phyloP scores from a whole-genome alignment of 192 early-diverging fungal species.

The Coemansia sp. region DNA sequence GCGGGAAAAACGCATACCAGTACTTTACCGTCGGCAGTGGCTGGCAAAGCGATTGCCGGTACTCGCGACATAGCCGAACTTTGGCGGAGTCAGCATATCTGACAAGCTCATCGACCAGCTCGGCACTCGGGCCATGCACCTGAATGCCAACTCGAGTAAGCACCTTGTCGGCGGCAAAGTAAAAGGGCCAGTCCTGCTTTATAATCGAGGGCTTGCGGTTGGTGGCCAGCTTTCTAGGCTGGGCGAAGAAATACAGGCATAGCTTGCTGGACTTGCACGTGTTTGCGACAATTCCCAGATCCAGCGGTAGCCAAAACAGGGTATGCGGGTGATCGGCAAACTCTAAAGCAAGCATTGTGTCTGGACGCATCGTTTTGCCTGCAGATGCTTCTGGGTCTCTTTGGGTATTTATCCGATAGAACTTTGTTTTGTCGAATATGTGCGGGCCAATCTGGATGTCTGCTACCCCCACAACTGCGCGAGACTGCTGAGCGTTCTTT shows the following conservation, averaged over 20 bases:
- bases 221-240: not conserved
- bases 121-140: constrained; percentile 1
- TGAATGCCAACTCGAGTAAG: constrained; percentile 24
- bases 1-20: constrained; percentile 28
- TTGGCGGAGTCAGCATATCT: constrained; percentile 6
- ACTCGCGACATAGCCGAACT: constrained; percentile 30
- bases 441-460: constrained; percentile 60
- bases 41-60: constrained; percentile 15
- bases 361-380: not conserved
- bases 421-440: constrained; percentile 47
- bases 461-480: constrained; percentile 21
- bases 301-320: constrained; percentile 56
- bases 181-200: constrained; percentile 18
- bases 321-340: constrained; percentile 56
- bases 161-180: constrained; percentile 11
- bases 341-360: constrained; percentile 50
- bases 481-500: not conserved
- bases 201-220: constrained; percentile 13
- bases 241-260: not conserved
- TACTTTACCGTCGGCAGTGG: constrained; percentile 20
- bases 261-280: constrained; percentile 12
- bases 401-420: constrained; percentile 27
- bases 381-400: no score
- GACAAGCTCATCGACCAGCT: constrained; percentile 10
- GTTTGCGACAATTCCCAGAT: constrained; percentile 52